These are phyloP conservation scores for Candida suzukii DNA, from an alignment of 805 yeast genomes.

Conservation along the genomic window DNA sequence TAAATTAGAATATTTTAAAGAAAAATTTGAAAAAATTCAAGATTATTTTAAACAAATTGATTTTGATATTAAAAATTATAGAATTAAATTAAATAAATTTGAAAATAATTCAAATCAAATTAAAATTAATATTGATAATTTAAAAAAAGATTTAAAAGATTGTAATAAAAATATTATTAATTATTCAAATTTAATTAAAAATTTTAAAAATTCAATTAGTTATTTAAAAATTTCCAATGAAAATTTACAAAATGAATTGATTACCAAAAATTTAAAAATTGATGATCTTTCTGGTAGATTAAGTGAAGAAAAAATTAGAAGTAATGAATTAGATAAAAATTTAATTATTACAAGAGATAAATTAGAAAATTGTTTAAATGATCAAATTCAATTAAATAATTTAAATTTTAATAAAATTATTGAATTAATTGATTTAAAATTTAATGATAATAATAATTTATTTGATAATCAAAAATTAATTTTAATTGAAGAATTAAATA, in stretches of 20 bases:
- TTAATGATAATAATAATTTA: too few species aligned
- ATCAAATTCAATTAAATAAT: neutral
- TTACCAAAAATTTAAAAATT: slow-evolving; percentile 26
- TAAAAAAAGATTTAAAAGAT: neutral
- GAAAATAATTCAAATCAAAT: neutral
- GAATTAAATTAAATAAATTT: neutral
- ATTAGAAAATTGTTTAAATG: slow-evolving; percentile 6
- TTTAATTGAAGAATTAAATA: too few species aligned
- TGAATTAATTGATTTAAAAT: too few species aligned
- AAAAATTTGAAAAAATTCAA: slow-evolving; percentile 6
- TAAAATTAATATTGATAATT: neutral
- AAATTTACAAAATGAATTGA: slow-evolving; percentile 19
- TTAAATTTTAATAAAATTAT: too few species aligned
- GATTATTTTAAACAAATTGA: slow-evolving; percentile 1
- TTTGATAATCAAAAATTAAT: too few species aligned
- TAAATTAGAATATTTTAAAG: slow-evolving; percentile 1
- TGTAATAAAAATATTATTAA: neutral
- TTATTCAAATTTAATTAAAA: slow-evolving; percentile 5
- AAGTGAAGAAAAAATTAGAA: slow-evolving; percentile 39
- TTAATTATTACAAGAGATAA: slow-evolving; percentile 8
- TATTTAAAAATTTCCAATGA: slow-evolving; percentile 3
- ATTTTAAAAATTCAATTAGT: slow-evolving; percentile 9
- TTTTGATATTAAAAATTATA: neutral
- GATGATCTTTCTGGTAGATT: slow-evolving; percentile 39
- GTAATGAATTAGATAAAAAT: slow-evolving; percentile 17